Evolutionary conservation across 768 basidiomycete species (phyloP).

Genomic region (Suillus americanus): DNA sequence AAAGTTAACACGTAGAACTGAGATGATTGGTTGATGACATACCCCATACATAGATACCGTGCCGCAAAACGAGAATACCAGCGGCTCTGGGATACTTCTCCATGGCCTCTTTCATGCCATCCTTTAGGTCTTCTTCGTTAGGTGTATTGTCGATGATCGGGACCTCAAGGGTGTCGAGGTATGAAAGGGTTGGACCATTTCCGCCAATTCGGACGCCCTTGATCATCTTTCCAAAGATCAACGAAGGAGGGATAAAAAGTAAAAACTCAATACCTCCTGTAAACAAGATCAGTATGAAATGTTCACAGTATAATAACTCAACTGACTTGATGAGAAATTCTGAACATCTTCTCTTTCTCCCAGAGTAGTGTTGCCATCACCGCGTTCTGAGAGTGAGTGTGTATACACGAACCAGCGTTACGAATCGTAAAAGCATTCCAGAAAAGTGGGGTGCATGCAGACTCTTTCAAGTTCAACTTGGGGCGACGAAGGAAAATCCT

Average conservation of each 20-base stretch:
- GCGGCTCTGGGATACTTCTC: conserved; percentile 73
- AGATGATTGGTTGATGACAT: conserved; percentile 13
- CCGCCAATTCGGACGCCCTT: conserved; percentile 83
- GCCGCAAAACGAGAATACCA: conserved; percentile 73
- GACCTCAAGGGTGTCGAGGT: conserved; percentile 80
- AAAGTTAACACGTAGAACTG: conserved; percentile 13
- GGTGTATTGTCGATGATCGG: conserved; percentile 94
- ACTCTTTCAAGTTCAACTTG: conserved; percentile 70
- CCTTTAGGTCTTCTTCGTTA: conserved; percentile 84
- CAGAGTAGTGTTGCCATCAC: conserved; percentile 87
- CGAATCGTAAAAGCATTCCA: conserved; percentile 88
- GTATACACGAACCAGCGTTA: conserved; percentile 82
- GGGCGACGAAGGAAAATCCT: conserved; percentile 80
- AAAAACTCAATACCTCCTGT: conserved; percentile 39
- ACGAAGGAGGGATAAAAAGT: neutral
- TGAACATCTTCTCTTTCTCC: conserved; percentile 60
- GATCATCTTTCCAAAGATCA: conserved; percentile 66
- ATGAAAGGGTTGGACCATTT: conserved; percentile 72
- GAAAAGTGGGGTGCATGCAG: conserved; percentile 87
- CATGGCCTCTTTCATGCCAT: conserved; percentile 89
- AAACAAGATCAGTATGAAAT: neutral
- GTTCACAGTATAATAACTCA: neutral
- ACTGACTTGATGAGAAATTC: conserved; percentile 77
- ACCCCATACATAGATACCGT: conserved; percentile 90
- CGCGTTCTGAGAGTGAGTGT: conserved; percentile 88